Evolutionary conservation across 257 asterid species (phyloP), one percentile per base, ranked within the genome.

Genomic region (Linderniella brevidens): DNA sequence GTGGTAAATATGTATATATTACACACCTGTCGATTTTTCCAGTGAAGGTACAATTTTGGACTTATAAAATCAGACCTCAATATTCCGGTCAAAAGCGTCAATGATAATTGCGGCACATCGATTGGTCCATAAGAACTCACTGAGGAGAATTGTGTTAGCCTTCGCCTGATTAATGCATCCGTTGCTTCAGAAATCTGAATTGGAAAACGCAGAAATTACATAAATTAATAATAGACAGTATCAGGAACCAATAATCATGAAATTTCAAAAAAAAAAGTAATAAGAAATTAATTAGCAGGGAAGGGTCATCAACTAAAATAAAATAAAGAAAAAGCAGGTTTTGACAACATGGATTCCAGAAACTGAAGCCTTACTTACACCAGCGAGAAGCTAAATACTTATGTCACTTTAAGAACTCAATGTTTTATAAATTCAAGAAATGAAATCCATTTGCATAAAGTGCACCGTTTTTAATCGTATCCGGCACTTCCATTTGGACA

Each of bases 1-100:
- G n/a, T n/a, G n/a, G n/a, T n/a, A n/a, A n/a, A 16, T 42, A 17
- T 11, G 52, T 19, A 36, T 17, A 46, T 36, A 40, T n/a, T 19
- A 39, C 20, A 40, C 83, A 88, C 98, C 49, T 80, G 95, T 81
- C 98, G 75, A 60, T 52, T 68, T 70, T 72, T 77, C 98, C 98
- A 88, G 41, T 84, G 72, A 56, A 62, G 68, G 70, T 80, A 84
- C 9, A 80, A 59, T 61, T 81, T 84, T 56, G 71, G 87, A 52
- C 69, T 80, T 43, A 71, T 70, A 55, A 88, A 85, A 62, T 84
- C 96, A 55, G 94, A 74, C 61, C 68, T 80, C 50, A 56, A 64
- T 60, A 80, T 58, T 41, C 93, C 92, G 65, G 81, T 80, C 70
- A 84, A 66, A 56, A 88, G 80, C 37, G 68, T 94, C 76, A 88